phyloP scores from a whole-genome alignment of 192 early-diverging fungal genomes.

The Backusella liffmaniae region DNA sequence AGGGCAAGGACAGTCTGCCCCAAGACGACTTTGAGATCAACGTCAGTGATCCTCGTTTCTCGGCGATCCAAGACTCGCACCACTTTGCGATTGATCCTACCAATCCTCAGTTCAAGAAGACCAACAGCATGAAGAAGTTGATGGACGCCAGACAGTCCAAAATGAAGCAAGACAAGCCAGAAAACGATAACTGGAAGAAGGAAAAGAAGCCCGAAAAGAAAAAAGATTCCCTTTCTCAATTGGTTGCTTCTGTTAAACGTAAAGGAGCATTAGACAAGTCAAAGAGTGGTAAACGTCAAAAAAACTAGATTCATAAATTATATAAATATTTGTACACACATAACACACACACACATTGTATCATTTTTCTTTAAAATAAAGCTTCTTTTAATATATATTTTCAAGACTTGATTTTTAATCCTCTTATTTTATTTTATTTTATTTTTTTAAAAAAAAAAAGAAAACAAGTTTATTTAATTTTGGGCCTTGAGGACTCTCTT shows the following conservation, averaged over 20 bases:
- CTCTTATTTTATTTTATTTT: not conserved
- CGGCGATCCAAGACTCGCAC: conserved; percentile 73
- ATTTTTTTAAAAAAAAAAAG: not conserved
- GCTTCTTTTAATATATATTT: too few species aligned
- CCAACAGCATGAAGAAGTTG: conserved; percentile 74
- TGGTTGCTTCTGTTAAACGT: conserved; percentile 63
- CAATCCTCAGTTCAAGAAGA: conserved; percentile 91
- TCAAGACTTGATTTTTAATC: too few species aligned
- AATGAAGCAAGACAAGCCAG: conserved; percentile 27
- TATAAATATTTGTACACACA: not conserved
- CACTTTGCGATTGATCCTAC: conserved; percentile 95
- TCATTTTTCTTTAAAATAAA: not conserved
- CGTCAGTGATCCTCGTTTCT: conserved; percentile 83
- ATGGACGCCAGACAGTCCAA: conserved; percentile 55
- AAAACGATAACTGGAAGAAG: conserved; percentile 29
- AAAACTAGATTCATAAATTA: conserved; percentile 6
- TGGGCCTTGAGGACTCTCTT: conserved; percentile 96
- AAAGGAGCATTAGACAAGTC: conserved; percentile 53
- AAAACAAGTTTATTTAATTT: conserved; percentile 12
- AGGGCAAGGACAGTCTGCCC: conserved; percentile 45
- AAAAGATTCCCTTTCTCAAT: conserved; percentile 45
- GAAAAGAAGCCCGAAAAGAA: conserved; percentile 25
- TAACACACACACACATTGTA: not conserved
- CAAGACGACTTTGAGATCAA: conserved; percentile 90
- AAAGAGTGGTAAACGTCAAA: conserved; percentile 29